Evolutionary conservation across 257 asterid species (phyloP).

Genomic region (Solanum etuberosum): DNA sequence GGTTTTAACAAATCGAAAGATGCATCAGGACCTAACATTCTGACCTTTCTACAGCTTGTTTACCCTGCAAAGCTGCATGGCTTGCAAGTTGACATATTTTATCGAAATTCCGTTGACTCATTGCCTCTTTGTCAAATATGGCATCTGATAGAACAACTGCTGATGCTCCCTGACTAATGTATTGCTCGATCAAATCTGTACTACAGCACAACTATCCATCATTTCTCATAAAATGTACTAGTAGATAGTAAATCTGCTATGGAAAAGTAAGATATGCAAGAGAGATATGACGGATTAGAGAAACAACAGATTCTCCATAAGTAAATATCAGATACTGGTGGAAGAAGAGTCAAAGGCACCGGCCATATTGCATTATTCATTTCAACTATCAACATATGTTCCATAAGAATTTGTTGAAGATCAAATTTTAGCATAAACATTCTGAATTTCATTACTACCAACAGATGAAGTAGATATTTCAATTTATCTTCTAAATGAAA

Average conservation of each 20-base stretch:
- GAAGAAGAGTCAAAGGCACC: not conserved
- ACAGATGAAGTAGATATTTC: not conserved
- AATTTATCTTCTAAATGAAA: not conserved
- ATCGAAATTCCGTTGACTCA: constrained; percentile 29
- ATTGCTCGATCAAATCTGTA: constrained; percentile 46
- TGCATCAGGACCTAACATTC: not conserved
- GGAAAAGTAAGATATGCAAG: not conserved
- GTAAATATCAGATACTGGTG: not conserved
- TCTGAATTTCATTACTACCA: not conserved
- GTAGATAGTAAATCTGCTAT: not conserved
- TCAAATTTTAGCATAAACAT: not conserved
- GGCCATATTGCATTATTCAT: not conserved
- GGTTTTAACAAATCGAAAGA: not conserved
- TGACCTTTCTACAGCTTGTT: constrained; percentile 38
- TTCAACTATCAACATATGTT: not conserved
- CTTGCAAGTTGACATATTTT: constrained; percentile 38
- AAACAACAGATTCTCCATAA: not conserved
- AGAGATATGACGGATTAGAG: not conserved
- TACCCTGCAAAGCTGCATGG: constrained; percentile 37
- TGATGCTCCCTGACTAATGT: constrained; percentile 60
- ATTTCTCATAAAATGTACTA: not conserved
- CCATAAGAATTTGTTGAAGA: not conserved
- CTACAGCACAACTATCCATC: not conserved
- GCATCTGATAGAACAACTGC: constrained; percentile 81
- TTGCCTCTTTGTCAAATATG: constrained; percentile 56